Evolutionary conservation across 768 basidiomycete genomes (phyloP).

Genomic region (Lactarius psammicola): DNA sequence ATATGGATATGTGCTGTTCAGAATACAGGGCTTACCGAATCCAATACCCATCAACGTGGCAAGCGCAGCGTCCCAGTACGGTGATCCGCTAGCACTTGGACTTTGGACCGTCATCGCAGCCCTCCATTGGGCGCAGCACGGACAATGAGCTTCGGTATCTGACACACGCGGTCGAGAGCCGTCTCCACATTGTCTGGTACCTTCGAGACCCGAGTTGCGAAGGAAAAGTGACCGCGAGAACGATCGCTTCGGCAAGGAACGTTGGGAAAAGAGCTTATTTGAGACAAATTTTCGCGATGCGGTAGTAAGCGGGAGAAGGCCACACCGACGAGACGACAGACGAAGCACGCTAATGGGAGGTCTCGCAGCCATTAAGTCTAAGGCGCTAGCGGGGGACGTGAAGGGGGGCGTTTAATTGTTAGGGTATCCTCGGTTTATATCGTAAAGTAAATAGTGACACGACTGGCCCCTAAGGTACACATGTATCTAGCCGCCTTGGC

Average conservation of each 20-base stretch:
- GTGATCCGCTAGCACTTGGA: conserved; percentile 23
- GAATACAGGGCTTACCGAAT: conserved; percentile 28
- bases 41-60: conserved; percentile 28
- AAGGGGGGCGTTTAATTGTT: not conserved
- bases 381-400: not conserved
- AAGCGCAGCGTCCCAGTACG: conserved; percentile 20
- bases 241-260: not conserved
- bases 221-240: not conserved
- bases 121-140: not conserved
- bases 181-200: not conserved
- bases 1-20: not conserved
- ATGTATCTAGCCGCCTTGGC: too few relatives aligned
- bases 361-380: too few relatives aligned
- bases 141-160: not conserved
- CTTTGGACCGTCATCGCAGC: not conserved
- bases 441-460: too few relatives aligned
- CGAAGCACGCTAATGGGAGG: not conserved
- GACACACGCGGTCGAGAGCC: not conserved
- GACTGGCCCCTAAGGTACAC: too few relatives aligned
- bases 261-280: not conserved
- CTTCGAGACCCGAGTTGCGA: conserved; percentile 2
- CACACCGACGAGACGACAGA: conserved; percentile 9
- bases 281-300: not conserved
- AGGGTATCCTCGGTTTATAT: not conserved
- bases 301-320: not conserved